Evolutionary conservation across 352 stramenopile genomes (phyloP).

Genomic region (Blastocystis sp.): DNA sequence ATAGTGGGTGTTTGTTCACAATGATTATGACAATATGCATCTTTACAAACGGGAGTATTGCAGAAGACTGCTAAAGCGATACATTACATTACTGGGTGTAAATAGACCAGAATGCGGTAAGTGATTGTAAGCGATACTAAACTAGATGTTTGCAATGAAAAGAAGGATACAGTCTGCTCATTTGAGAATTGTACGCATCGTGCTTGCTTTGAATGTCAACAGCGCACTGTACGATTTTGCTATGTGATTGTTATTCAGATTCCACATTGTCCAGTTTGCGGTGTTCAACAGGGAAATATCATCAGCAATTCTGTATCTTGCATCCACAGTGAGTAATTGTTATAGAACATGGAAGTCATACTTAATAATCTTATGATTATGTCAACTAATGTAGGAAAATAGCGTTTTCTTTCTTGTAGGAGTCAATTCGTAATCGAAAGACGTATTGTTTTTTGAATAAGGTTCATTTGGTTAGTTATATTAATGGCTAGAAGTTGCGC

Average conservation of each 20-base stretch:
- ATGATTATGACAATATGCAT: slow-evolving; percentile 3
- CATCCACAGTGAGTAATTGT: too few relatives aligned
- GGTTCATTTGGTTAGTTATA: neutral
- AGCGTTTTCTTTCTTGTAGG: neutral
- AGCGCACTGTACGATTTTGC: neutral
- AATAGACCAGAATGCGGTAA: neutral
- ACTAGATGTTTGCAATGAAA: slow-evolving; percentile 11
- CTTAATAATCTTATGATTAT: slow-evolving; percentile 35
- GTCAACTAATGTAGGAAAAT: neutral
- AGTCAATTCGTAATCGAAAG: slow-evolving; percentile 13
- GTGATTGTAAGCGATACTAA: neutral
- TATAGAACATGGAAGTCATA: slow-evolving; percentile 49
- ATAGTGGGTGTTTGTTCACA: slow-evolving; percentile 39
- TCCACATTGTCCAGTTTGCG: slow-evolving; percentile 1
- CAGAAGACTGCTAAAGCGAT: slow-evolving; percentile 2
- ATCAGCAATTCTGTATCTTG: slow-evolving; percentile 42
- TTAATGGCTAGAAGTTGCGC: neutral
- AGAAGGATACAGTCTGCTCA: neutral
- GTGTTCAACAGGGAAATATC: neutral
- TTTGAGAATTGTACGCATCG: slow-evolving; percentile 19
- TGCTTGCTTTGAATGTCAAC: neutral
- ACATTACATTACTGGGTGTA: neutral
- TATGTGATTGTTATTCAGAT: neutral
- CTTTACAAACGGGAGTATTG: slow-evolving; percentile 59
- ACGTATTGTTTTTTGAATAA: slow-evolving; percentile 30